Evolutionary conservation across 306 rosid genomes (phyloP).

Genomic region (Nissolia schottii): DNA sequence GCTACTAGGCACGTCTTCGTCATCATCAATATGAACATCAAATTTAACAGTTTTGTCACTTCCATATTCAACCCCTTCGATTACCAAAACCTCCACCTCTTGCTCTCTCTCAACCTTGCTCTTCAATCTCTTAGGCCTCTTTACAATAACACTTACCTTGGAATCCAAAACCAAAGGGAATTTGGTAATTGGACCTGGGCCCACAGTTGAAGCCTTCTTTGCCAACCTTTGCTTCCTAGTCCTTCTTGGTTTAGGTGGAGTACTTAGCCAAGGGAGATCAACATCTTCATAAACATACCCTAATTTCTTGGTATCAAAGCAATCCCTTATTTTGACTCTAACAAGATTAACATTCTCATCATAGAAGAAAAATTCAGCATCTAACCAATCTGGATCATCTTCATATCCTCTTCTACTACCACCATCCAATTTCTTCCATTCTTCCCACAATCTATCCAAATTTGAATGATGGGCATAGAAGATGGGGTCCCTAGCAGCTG

Average conservation of each 20-base stretch:
- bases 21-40: conserved; percentile 61
- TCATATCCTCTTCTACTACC: conserved; percentile 24
- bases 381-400: conserved; percentile 52
- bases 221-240: neutral
- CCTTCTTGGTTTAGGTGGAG: neutral
- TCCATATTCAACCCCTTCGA: conserved; percentile 48
- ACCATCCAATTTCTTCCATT: conserved; percentile 61
- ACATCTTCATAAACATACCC: conserved; percentile 61
- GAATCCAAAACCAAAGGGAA: conserved; percentile 50
- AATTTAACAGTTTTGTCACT: conserved; percentile 41
- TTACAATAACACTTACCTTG: conserved; percentile 31
- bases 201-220: neutral
- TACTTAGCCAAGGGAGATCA: conserved; percentile 21
- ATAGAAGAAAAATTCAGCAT: conserved; percentile 59
- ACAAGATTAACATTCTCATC: conserved; percentile 54
- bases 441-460: conserved; percentile 56
- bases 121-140: conserved; percentile 42
- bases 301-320: conserved; percentile 41
- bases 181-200: too few relatives aligned
- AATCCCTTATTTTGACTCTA: conserved; percentile 53
- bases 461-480: conserved; percentile 62
- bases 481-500: conserved; percentile 77
- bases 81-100: conserved; percentile 50
- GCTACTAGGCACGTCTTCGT: conserved; percentile 40
- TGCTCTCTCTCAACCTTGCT: conserved; percentile 31